Conservation (phyloP, 2,329 filamentous ascomycete genomes). For the Arachnomyces sp. region DNA sequence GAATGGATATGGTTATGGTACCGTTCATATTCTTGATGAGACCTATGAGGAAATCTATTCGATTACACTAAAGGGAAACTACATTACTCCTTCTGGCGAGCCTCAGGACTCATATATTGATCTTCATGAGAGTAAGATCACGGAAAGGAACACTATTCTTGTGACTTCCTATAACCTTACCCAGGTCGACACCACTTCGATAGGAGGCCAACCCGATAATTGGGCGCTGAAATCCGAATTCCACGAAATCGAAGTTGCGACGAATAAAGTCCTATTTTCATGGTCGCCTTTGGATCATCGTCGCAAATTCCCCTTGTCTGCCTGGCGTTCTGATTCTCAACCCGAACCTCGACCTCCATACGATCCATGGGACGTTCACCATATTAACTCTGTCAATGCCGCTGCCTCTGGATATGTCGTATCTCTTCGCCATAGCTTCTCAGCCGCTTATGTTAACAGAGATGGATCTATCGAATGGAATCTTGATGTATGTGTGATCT, state of each 20-base stretch:
- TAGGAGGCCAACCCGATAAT: conserved; percentile 29
- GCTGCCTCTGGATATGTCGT: too few relatives aligned
- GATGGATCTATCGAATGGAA: too few relatives aligned
- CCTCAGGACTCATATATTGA: conserved; percentile 25
- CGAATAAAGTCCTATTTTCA: conserved; percentile 36
- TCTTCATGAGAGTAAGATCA: conserved; percentile 41
- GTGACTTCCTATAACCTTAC: conserved; percentile 36
- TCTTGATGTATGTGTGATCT: too few relatives aligned
- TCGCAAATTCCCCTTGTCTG: conserved; percentile 2
- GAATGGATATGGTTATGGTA: conserved; percentile 11
- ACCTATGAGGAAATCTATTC: conserved; percentile 12
- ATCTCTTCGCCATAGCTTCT: too few relatives aligned
- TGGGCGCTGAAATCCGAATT: conserved; percentile 37
- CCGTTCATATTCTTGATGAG: conserved; percentile 14
- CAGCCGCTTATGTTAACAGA: too few relatives aligned
- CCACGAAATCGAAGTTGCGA: conserved; percentile 41
- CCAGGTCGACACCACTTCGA: conserved; percentile 29
- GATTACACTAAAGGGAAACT: conserved; percentile 8
- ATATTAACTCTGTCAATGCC: too few relatives aligned
- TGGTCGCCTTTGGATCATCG: conserved; percentile 44
- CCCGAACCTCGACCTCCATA: too few relatives aligned
- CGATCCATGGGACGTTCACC: too few relatives aligned
- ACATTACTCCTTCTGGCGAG: conserved; percentile 9
- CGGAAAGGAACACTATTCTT: conserved; percentile 34
- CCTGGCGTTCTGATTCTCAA: too few relatives aligned